phyloP scores from a whole-genome alignment of 345 rosid species.

The Streptanthus diversifolius region DNA sequence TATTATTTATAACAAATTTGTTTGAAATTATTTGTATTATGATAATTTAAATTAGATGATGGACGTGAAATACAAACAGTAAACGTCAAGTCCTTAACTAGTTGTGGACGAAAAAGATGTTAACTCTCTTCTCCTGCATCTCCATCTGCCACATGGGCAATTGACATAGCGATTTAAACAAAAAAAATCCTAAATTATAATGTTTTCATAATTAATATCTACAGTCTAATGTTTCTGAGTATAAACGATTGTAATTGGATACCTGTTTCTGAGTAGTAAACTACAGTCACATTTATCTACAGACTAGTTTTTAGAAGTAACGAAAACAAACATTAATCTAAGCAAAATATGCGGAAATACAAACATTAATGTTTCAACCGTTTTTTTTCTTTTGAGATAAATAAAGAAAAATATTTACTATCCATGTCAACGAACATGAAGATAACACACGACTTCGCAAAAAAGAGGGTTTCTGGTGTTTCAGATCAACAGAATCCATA shows the following conservation, averaged over 20 bases:
- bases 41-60: neutral
- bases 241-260: no score
- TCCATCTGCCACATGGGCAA: neutral
- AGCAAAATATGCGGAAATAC: neutral
- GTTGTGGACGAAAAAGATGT: neutral
- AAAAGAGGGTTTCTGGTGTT: constrained; percentile 6
- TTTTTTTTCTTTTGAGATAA: neutral
- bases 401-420: neutral
- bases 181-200: no score
- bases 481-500: constrained; percentile 11
- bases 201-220: neutral
- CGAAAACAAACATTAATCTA: neutral
- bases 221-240: no score
- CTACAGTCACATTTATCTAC: no score
- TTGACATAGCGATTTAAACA: no score
- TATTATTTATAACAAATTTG: neutral
- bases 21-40: no score
- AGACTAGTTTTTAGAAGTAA: no score
- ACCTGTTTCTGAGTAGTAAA: no score
- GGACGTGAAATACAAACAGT: neutral
- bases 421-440: neutral
- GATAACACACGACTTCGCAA: constrained; percentile 19
- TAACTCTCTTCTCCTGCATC: no score
- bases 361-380: neutral
- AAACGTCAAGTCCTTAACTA: neutral